Percentiles rank a stretch among this genome's conserved stretches.
phyloP scores from a whole-genome alignment of 2,329 filamentous ascomycete genomes.

The Hypomyces perniciosus region DNA sequence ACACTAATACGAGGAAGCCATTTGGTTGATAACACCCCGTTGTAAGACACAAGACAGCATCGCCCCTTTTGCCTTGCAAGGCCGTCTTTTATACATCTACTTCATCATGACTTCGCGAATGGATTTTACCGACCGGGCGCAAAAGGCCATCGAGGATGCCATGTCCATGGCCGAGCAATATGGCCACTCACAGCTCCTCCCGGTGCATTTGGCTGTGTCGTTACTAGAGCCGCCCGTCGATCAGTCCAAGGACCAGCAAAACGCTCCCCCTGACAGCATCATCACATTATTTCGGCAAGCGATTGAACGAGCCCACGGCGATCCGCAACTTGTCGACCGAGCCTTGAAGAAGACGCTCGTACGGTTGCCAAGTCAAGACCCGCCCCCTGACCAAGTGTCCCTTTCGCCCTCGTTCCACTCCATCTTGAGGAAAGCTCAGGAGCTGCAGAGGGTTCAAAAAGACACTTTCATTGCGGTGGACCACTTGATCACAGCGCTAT shows the following conservation, averaged over 20 bases:
- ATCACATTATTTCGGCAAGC: constrained; percentile 90
- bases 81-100: neutral
- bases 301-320: constrained; percentile 86
- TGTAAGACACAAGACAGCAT: neutral
- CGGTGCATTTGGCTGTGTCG: constrained; percentile 81
- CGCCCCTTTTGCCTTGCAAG: neutral
- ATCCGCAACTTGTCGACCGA: constrained; percentile 81
- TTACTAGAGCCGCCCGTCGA: constrained; percentile 71
- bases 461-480: constrained; percentile 93
- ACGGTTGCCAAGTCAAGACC: constrained; percentile 87
- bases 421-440: constrained; percentile 75
- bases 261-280: constrained; percentile 56
- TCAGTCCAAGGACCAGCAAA: constrained; percentile 77
- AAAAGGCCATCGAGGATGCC: constrained; percentile 83
- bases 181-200: constrained; percentile 82
- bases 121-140: constrained; percentile 91
- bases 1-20: too few relatives aligned
- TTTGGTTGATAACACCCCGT: neutral
- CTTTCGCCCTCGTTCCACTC: constrained; percentile 77
- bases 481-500: constrained; percentile 80
- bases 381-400: constrained; percentile 81
- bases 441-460: constrained; percentile 95
- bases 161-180: constrained; percentile 86
- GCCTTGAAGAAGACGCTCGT: constrained; percentile 88
- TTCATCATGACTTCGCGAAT: constrained; percentile 65